A percentile compares a stretch with the other conserved stretches of the same genome.
These are phyloP conservation scores for Ogataea pilisensis DNA, from an alignment of 805 yeast species.

Conservation along the genomic window DNA sequence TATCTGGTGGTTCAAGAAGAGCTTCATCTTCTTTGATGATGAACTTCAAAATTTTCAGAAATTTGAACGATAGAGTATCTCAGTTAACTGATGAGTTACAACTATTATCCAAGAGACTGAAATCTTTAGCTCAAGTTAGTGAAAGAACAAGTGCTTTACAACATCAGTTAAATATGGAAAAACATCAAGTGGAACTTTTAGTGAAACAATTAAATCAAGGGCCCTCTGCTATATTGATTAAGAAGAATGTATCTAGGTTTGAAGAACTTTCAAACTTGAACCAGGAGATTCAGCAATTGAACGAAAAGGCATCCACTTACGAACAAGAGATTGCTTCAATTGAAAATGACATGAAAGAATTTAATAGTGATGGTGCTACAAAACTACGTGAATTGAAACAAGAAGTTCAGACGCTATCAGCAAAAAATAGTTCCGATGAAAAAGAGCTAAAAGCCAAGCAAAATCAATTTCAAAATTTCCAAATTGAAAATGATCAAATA, in stretches of 20 bases:
- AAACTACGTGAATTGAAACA: constrained; percentile 63
- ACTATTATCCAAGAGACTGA: constrained; percentile 37
- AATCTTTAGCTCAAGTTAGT: constrained; percentile 39
- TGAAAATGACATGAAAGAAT: constrained; percentile 79
- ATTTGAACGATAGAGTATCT: constrained; percentile 40
- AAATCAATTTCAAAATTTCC: constrained; percentile 55
- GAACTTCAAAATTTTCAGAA: constrained; percentile 56
- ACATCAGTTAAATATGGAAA: constrained; percentile 50
- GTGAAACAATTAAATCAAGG: constrained; percentile 53
- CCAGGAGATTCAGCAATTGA: constrained; percentile 34
- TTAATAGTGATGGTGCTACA: constrained; percentile 70
- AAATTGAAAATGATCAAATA: constrained; percentile 68
- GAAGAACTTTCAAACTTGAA: constrained; percentile 43
- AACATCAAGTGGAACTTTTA: constrained; percentile 55
- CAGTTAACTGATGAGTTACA: constrained; percentile 38
- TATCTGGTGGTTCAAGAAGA: constrained; percentile 90
- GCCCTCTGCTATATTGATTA: constrained; percentile 51
- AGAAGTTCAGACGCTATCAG: constrained; percentile 43
- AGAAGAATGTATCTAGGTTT: constrained; percentile 42
- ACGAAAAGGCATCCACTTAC: constrained; percentile 29
- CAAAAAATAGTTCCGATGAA: constrained; percentile 35
- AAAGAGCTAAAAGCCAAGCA: constrained; percentile 41
- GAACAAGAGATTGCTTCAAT: constrained; percentile 46
- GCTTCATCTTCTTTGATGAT: constrained; percentile 53
- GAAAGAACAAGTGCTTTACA: constrained; percentile 52